Evolutionary conservation across 305 asterid genomes (phyloP).

Genomic region (Fraxinus velutina): DNA sequence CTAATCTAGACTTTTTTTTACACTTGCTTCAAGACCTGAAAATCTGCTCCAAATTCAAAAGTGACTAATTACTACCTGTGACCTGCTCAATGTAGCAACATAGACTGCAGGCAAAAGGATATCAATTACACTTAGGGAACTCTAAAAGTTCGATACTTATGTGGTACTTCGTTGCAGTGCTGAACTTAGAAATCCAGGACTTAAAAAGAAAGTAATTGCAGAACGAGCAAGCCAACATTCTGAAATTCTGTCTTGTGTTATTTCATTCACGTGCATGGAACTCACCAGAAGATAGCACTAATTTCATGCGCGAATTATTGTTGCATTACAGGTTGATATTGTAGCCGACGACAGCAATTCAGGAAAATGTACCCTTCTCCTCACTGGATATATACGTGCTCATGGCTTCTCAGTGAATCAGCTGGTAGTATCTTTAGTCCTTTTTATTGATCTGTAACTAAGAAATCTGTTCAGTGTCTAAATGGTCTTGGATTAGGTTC

Average conservation of each 20-base stretch:
- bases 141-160: neutral
- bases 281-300: neutral
- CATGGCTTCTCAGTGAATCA: slow-evolving; percentile 75
- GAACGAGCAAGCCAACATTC: neutral
- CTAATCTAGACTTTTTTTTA: neutral
- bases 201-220: neutral
- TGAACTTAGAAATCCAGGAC: neutral
- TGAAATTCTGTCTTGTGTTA: neutral
- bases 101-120: neutral
- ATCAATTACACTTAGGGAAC: neutral
- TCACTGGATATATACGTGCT: slow-evolving; percentile 82
- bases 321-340: slow-evolving; percentile 54
- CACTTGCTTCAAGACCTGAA: neutral
- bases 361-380: slow-evolving; percentile 63
- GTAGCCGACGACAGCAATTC: slow-evolving; percentile 40
- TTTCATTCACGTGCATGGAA: neutral
- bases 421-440: slow-evolving; percentile 57
- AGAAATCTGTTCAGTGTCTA: slow-evolving; percentile 26
- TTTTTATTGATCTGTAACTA: slow-evolving; percentile 14
- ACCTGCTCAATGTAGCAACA: neutral
- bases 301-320: slow-evolving; percentile 21
- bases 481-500: slow-evolving; percentile 64
- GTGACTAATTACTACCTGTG: neutral
- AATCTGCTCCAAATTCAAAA: neutral
- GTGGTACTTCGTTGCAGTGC: neutral